Evolutionary conservation across 306 rosid species (phyloP).

Genomic region (Casuarina cunninghamiana): DNA sequence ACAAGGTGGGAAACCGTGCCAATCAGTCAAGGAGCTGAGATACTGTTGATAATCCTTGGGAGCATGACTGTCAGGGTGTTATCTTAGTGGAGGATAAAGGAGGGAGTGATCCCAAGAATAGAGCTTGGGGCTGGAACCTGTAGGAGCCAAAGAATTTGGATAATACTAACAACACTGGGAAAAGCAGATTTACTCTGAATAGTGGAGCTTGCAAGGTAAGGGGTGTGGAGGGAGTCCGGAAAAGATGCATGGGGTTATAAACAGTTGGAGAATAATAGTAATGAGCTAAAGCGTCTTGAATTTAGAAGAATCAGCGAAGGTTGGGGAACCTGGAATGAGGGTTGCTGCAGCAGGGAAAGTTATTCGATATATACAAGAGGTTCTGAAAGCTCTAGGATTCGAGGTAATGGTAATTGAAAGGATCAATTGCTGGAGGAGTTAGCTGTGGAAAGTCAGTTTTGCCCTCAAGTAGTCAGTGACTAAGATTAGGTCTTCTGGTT

Average conservation of each 20-base stretch:
- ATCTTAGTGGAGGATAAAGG: conserved; percentile 24
- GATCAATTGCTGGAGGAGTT: conserved; percentile 44
- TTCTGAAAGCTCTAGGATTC: conserved; percentile 40
- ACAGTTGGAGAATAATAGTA: conserved; percentile 29
- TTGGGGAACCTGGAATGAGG: conserved; percentile 33
- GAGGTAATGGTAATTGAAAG: conserved; percentile 39
- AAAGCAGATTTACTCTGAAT: conserved; percentile 27
- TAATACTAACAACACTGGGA: conserved; percentile 38
- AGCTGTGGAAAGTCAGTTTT: conserved; percentile 43
- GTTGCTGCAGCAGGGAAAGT: conserved; percentile 36
- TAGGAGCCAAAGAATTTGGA: conserved; percentile 29
- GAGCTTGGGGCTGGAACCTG: conserved; percentile 41
- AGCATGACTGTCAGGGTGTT: conserved; percentile 17
- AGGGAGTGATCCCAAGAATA: conserved; percentile 42
- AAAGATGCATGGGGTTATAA: conserved; percentile 40
- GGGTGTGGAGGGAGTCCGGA: conserved; percentile 37
- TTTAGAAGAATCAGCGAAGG: conserved; percentile 30
- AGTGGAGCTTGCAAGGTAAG: conserved; percentile 32
- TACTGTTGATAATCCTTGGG: conserved; percentile 29
- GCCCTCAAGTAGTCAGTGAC: conserved; percentile 22
- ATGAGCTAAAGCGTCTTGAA: conserved; percentile 38
- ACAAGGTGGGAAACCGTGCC: conserved; percentile 22
- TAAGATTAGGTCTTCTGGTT: conserved; percentile 9
- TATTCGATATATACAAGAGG: conserved; percentile 24
- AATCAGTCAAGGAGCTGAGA: conserved; percentile 29